Base-by-base conservation (phyloP, 495 filamentous ascomycete genomes). In the Hypoxylon lenormandii region DNA sequence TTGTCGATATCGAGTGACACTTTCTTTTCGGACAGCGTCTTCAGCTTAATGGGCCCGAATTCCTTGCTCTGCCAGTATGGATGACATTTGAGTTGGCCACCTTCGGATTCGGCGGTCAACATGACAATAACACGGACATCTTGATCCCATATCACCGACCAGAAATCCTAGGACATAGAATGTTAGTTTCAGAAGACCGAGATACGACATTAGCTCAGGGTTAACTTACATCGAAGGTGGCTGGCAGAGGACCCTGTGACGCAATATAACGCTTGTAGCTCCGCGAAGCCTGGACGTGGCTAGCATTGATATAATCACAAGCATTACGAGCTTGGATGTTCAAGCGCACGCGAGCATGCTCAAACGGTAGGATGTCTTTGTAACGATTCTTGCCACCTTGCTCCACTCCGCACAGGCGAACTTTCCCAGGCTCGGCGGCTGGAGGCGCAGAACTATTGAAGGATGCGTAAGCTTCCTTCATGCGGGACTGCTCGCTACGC, bases 301-400 rank as follows among this genome's bases (percentile, higher is more conserved):
- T 98, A 8, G 93, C 95, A 77, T 98, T 98, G 76, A 98, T 89
- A 76, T 98, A 98, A 77, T 98, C 95, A 79, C 94, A 97, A 36
- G 79, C 85, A 1, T 90, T 91, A n/a, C 84, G 80, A 0, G 85
- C 81, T 33, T 90, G 84, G 45, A 86, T 88, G 61, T 91, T 83
- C 15, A 98, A 82, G 57, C 85, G 91, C 43, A 98, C 95, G 50
- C 95, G 82, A 4, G 93, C 87, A 78, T 98, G 95, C 74, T 98
- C 95, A 72, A 96, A 98, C 4, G 95, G 95, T 79, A 96, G 91
- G 40, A 98, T 98, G 70, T 97, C 95, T 77, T 97, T 98, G 77
- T 98, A 98, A 16, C 95, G 84, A 72, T 98, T 98, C 79, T 98
- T 98, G 2, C 83, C 86, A 28, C 95, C 95, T 73, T 97, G 93